A percentile compares a stretch with the other conserved stretches of the same genome.
Evolutionary conservation across 257 asterid genomes (phyloP).

Genomic region (Osmanthus fragrans): DNA sequence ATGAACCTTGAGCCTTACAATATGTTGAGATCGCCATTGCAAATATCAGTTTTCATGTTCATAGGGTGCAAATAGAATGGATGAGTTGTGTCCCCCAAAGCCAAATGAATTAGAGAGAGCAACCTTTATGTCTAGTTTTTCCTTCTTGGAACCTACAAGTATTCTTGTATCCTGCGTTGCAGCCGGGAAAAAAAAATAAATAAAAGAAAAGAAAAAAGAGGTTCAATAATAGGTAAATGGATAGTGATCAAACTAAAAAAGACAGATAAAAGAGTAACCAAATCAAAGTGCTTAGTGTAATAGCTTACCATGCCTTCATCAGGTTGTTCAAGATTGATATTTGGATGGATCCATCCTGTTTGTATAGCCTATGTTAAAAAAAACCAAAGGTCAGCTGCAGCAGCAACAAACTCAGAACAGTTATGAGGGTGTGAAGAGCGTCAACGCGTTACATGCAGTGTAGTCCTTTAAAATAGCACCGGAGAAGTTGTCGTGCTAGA

Average conservation of each 20-base stretch:
- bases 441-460: no score
- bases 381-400: background rate
- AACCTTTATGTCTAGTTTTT: no score
- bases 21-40: background rate
- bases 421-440: background rate
- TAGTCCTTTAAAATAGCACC: background rate
- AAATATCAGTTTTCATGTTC: background rate
- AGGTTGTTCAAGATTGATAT: conserved; percentile 51
- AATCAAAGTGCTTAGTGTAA: background rate
- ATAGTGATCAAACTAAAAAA: background rate
- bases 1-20: background rate
- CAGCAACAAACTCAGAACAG: background rate
- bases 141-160: conserved; percentile 38
- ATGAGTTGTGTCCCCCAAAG: conserved; percentile 44
- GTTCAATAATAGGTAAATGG: background rate
- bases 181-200: background rate
- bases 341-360: conserved; percentile 58
- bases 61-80: conserved; percentile 42
- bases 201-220: background rate
- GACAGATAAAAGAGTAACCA: no score
- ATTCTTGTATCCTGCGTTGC: conserved; percentile 33
- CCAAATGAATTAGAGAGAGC: conserved; percentile 47
- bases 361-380: conserved; percentile 35
- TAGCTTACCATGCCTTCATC: conserved; percentile 40
- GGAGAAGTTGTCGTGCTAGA: background rate